Evolutionary conservation across 805 yeast species (phyloP).

Genomic region (Starmerella tilneyi): DNA sequence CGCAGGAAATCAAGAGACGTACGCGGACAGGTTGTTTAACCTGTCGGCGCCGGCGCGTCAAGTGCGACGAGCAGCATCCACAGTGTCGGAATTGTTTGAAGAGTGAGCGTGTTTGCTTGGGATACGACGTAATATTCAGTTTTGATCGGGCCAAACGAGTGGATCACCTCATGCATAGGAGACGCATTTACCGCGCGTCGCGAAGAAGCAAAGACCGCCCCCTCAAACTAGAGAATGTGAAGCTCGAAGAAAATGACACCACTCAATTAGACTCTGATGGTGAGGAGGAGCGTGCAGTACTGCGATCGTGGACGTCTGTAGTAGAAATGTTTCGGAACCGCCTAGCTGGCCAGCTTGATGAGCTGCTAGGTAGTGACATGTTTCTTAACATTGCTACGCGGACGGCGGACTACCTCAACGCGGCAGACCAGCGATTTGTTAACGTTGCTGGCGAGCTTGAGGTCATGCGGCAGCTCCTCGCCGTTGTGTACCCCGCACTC

Average conservation of each 20-base stretch:
- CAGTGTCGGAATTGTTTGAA: conserved; percentile 58
- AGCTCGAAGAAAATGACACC: neutral
- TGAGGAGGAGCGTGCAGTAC: neutral
- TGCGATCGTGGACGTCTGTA: conserved; percentile 25
- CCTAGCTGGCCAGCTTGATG: conserved; percentile 26
- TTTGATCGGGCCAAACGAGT: conserved; percentile 11
- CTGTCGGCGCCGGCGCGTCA: conserved; percentile 58
- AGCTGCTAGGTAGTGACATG: conserved; percentile 23
- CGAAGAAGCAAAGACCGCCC: too few relatives aligned
- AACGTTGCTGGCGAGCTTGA: conserved; percentile 29
- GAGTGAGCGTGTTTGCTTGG: conserved; percentile 54
- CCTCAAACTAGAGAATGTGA: too few relatives aligned
- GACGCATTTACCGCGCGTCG: conserved; percentile 6
- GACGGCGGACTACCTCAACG: conserved; percentile 14
- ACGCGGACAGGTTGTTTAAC: conserved; percentile 70
- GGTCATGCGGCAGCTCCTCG: conserved; percentile 28
- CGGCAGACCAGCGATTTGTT: conserved; percentile 8
- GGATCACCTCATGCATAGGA: conserved; percentile 8
- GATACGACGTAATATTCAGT: conserved; percentile 43
- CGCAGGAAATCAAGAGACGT: conserved; percentile 39
- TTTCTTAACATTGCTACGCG: conserved; percentile 21
- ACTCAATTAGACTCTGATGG: neutral
- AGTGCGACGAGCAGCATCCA: conserved; percentile 68
- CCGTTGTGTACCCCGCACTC: conserved; percentile 20
- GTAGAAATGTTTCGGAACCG: conserved; percentile 20